Base-by-base conservation (phyloP, 805 yeast species). In the Cephaloascus fragrans region DNA sequence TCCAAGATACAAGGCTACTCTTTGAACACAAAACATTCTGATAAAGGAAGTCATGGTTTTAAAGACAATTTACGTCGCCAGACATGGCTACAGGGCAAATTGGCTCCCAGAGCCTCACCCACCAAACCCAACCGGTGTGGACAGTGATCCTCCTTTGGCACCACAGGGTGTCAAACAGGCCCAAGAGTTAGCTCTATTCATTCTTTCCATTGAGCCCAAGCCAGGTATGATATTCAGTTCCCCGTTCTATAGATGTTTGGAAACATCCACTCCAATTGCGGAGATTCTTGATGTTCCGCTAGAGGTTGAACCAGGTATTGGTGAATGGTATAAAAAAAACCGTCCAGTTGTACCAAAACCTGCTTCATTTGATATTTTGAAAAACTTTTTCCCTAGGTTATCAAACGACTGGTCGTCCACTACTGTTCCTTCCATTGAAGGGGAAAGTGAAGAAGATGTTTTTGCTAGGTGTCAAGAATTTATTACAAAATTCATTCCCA, bases 1-100 rank as follows among this genome's bases (percentile, higher is more conserved):
- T 26, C 29, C 29, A 14, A 26, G 29, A 26, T 26, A 26, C 29
- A 26, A 26, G 29, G 9, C 14, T 26, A 14, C 29, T 14, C 9
- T 26, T 26, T 26, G 29, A 26, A 10, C 29, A 26, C 29, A 9
- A 26, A 26, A 26, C 12, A 26, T 10, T 10, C 29, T 14, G 14
- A 26, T 10, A 9, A n/a, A 14, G 33, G 33, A 19, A 6, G n/a
- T 15, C n/a, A 75, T 75, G 80, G 53, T 60, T 1, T 47, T 83
- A 8, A 67, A 73, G 46, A 74, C 77, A 2, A 77, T 83, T 4
- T 82, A 78, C 49, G 75, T 83, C 32, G 84, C 82, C 17, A 76
- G 93, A 57, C 97, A 90, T 59, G 98, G 97, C 0, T 86, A 75
- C 61, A 67, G 97, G 42, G 78, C 95, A 37, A 88, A 89, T 53